Evolutionary conservation across 169 alveolate species (phyloP), one percentile per base, ranked within the genome.

Genomic region (Eimeria necatrix): DNA sequence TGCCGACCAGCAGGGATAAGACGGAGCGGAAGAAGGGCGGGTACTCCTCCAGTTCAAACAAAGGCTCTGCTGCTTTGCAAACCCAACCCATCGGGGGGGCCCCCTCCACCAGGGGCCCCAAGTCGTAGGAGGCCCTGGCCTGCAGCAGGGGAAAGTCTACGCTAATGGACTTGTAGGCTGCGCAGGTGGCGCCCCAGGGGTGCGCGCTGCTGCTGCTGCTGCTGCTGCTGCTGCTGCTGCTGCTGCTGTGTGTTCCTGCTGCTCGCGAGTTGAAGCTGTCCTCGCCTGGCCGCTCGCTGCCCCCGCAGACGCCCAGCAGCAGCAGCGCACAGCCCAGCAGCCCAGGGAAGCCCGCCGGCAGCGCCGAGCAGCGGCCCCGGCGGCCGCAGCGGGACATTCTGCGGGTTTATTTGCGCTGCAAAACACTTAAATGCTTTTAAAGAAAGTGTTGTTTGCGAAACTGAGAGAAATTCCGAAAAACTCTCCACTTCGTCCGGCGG

Each of bases 61-160:
- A 48, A 32, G 92, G 92, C 26, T 85, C 92, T 1, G 92, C 24
- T 2, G 92, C 92, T 46, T 85, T 85, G 80, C 92, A 85, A 0
- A 60, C 16, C 92, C 92, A 85, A 0, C 92, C 92, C 59, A 12
- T 85, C 24, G 80, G 70, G 7, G 92, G 92, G 20, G 92, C 92
- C 18, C 26, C 92, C 48, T 85, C 60, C 48, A 85, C 92, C 16
- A 46, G 18, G 24, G 46, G 81, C 64, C 8, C 18, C 14, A 85
- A 80, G 80, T 85, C 46, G 20, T 85, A 85, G 7, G 92, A 59
- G 46, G 92, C 92, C 8, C 12, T n/a, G 8, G 92, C 92, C 32
- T 85, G 76, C 46, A 85, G 5, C 48, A 24, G 41, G 3, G 92
- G 92, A 22, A 41, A 85, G 6, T 46, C 22, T 48, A 85, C 14